Percentiles rank a stretch among this genome's conserved stretches.
These are phyloP conservation scores for Cymodocea nodosa DNA, from an alignment of 116 monocot genomes.

Conservation along the genomic window DNA sequence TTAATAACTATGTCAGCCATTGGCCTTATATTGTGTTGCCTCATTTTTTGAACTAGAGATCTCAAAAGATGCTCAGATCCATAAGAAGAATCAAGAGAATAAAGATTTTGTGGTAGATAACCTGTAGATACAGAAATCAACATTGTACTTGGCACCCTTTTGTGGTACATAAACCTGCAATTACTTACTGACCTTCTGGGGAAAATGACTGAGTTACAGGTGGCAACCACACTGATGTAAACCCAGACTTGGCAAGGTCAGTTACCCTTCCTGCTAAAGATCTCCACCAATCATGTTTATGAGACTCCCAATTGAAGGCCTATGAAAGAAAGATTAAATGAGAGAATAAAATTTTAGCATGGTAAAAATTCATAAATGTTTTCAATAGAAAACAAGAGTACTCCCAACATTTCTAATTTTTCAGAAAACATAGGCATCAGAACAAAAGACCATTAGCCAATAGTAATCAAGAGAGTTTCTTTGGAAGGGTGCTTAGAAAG, in stretches of 20 bases:
- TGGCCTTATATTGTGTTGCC: constrained; percentile 51
- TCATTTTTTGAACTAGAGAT: constrained; percentile 49
- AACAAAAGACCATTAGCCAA: too few species aligned
- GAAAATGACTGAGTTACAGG: constrained; percentile 63
- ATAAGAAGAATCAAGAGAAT: constrained; percentile 65
- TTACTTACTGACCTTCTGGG: constrained; percentile 38
- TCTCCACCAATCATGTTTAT: constrained; percentile 71
- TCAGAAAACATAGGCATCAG: too few species aligned
- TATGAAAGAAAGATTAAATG: constrained; percentile 5
- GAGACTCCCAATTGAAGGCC: constrained; percentile 96
- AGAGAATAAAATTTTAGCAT: neutral
- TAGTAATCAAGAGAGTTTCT: too few species aligned
- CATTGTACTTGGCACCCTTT: too few species aligned
- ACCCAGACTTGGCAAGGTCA: constrained; percentile 57
- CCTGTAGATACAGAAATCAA: constrained; percentile 51
- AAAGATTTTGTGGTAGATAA: constrained; percentile 79
- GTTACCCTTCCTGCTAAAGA: constrained; percentile 38
- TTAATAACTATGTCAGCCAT: constrained; percentile 95
- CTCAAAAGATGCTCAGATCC: constrained; percentile 41
- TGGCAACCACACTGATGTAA: constrained; percentile 82
- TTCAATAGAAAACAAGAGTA: too few species aligned
- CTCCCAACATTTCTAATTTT: too few species aligned
- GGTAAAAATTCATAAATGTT: too few species aligned
- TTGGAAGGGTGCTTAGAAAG: too few species aligned
- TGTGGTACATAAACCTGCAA: too few species aligned